These are phyloP conservation scores for Lactarius hengduanensis DNA, from an alignment of 768 basidiomycete genomes.

Conservation along the genomic window DNA sequence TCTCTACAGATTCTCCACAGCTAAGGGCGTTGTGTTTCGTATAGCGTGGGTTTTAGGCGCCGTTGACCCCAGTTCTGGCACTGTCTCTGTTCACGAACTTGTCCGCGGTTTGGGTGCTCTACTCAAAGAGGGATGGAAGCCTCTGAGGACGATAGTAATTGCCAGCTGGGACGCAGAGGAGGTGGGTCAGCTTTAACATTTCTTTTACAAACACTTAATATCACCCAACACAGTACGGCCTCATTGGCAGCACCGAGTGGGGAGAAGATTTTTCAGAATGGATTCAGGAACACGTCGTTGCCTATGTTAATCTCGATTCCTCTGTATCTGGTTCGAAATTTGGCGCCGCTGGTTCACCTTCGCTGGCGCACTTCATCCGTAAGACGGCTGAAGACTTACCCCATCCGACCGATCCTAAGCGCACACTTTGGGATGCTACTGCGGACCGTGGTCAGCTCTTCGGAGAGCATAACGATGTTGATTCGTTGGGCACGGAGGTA, in stretches of 20 bases:
- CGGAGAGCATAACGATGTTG: conserved; percentile 44
- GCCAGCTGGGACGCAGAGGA: conserved; percentile 83
- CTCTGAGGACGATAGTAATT: conserved; percentile 71
- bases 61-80: conserved; percentile 76
- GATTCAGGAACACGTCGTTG: conserved; percentile 75
- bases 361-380: conserved; percentile 73
- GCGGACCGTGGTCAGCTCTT: conserved; percentile 56
- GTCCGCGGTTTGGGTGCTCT: conserved; percentile 72
- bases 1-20: not conserved
- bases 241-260: conserved; percentile 89
- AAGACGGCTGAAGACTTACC: conserved; percentile 65
- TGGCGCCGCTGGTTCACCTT: conserved; percentile 65
- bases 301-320: conserved; percentile 83
- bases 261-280: conserved; percentile 88
- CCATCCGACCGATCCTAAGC: conserved; percentile 63
- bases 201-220: not conserved
- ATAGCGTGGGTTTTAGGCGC: conserved; percentile 78
- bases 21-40: not conserved
- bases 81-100: conserved; percentile 73
- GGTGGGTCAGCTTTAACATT: conserved; percentile 35
- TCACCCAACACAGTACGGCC: conserved; percentile 47
- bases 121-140: conserved; percentile 75
- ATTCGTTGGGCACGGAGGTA: conserved; percentile 43
- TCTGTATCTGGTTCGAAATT: conserved; percentile 64
- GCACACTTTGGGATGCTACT: conserved; percentile 78